Percentiles rank a stretch among this genome's conserved stretches.
Evolutionary conservation across 306 rosid genomes (phyloP).

Genomic region (Cyclanthera cordifolia): DNA sequence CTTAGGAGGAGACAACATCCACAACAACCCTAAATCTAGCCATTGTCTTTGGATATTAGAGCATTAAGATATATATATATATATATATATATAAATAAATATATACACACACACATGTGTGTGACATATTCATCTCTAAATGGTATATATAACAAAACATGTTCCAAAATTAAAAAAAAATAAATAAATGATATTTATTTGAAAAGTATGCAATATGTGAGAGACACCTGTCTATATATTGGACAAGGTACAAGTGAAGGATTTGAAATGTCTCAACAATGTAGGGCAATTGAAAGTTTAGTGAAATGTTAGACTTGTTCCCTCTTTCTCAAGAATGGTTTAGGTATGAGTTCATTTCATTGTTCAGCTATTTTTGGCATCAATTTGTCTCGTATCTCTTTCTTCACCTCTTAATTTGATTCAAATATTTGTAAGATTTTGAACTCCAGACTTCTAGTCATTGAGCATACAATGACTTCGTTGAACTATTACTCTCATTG

Average conservation of each 20-base stretch:
- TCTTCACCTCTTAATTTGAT: no score
- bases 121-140: neutral
- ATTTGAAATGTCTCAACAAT: neutral
- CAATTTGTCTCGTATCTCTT: neutral
- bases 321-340: neutral
- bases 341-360: neutral
- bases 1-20: no score
- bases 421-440: no score
- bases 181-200: neutral
- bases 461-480: no score
- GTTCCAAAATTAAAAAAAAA: neutral
- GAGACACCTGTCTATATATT: neutral
- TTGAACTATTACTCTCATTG: no score
- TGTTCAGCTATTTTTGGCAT: neutral
- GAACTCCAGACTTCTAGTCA: no score
- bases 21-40: no score
- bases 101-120: no score
- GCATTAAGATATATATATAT: no score
- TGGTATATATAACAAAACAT: no score
- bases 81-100: no score
- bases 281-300: neutral
- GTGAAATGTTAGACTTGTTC: neutral
- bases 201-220: neutral
- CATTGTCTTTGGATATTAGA: no score
- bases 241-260: neutral